phyloP scores from a whole-genome alignment of 805 yeast species.

The Sporopachydermia quercuum region DNA sequence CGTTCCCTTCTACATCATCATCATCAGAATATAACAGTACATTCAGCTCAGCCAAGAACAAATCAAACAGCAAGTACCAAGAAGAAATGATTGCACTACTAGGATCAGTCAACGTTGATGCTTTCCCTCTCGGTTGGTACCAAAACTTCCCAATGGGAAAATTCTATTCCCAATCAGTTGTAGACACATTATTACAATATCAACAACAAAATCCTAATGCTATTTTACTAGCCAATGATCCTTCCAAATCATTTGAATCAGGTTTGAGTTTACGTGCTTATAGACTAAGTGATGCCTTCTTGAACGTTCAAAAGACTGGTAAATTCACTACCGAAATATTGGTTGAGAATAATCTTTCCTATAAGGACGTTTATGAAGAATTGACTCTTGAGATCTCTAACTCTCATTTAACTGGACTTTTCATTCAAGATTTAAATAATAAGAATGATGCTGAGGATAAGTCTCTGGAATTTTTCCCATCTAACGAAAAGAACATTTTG shows the following conservation, averaged over 20 bases:
- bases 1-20: slow-evolving; percentile 32
- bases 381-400: slow-evolving; percentile 51
- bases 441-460: background rate
- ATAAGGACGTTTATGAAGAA: slow-evolving; percentile 56
- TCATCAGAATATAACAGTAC: slow-evolving; percentile 4
- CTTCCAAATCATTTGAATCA: slow-evolving; percentile 43
- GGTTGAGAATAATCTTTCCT: slow-evolving; percentile 42
- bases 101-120: slow-evolving; percentile 46
- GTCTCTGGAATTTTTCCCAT: background rate
- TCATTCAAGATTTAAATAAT: slow-evolving; percentile 21
- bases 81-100: slow-evolving; percentile 49
- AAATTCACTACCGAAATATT: slow-evolving; percentile 55
- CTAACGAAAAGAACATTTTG: slow-evolving; percentile 2
- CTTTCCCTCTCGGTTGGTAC: slow-evolving; percentile 72
- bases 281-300: slow-evolving; percentile 48
- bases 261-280: slow-evolving; percentile 56
- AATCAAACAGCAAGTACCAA: slow-evolving; percentile 53
- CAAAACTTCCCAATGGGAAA: slow-evolving; percentile 56
- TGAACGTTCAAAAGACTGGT: slow-evolving; percentile 33
- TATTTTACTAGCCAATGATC: slow-evolving; percentile 52
- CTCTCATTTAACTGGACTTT: slow-evolving; percentile 48
- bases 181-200: slow-evolving; percentile 54
- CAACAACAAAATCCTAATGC: slow-evolving; percentile 40
- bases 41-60: slow-evolving; percentile 22
- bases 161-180: slow-evolving; percentile 40